Evolutionary conservation across 2,329 filamentous ascomycete species (phyloP).

Genomic region (Periconia sp.): DNA sequence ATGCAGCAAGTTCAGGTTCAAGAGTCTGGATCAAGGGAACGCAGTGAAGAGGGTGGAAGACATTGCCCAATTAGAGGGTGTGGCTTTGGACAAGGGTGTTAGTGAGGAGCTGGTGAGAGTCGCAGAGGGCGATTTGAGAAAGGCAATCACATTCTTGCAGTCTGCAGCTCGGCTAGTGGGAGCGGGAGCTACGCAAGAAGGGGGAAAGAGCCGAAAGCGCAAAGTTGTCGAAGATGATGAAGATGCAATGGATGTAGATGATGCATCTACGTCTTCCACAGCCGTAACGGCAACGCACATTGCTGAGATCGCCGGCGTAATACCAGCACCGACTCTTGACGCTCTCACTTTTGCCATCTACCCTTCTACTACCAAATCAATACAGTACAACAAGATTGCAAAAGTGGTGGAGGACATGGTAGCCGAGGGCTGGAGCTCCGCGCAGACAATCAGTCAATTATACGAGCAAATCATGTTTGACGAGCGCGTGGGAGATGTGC

Average conservation of each 20-base stretch:
- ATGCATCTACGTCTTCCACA: constrained; percentile 10
- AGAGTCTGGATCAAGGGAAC: constrained; percentile 86
- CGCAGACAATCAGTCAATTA: constrained; percentile 81
- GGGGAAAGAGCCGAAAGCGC: constrained; percentile 43
- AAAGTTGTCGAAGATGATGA: constrained; percentile 48
- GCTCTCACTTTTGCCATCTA: constrained; percentile 74
- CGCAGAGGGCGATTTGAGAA: constrained; percentile 90
- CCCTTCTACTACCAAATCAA: constrained; percentile 54
- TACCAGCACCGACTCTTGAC: constrained; percentile 75
- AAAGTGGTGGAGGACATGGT: constrained; percentile 86
- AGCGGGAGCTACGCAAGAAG: constrained; percentile 46
- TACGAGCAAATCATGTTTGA: constrained; percentile 84
- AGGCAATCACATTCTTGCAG: constrained; percentile 95
- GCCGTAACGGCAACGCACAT: constrained; percentile 72
- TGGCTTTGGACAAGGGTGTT: constrained; percentile 75
- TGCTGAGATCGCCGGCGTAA: constrained; percentile 94
- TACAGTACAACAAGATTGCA: constrained; percentile 70
- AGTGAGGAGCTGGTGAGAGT: constrained; percentile 82
- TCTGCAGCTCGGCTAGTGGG: constrained; percentile 89
- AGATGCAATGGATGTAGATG: constrained; percentile 54
- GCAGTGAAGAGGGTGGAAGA: constrained; percentile 76
- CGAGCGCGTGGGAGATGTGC: constrained; percentile 77
- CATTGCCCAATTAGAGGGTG: constrained; percentile 78
- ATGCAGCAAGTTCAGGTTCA: constrained; percentile 97
- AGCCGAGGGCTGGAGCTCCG: constrained; percentile 95